A percentile compares a stretch with the other conserved stretches of the same genome.
These are phyloP conservation scores for Thozetella sp. DNA, from an alignment of 495 filamentous ascomycete genomes.

Conservation along the genomic window DNA sequence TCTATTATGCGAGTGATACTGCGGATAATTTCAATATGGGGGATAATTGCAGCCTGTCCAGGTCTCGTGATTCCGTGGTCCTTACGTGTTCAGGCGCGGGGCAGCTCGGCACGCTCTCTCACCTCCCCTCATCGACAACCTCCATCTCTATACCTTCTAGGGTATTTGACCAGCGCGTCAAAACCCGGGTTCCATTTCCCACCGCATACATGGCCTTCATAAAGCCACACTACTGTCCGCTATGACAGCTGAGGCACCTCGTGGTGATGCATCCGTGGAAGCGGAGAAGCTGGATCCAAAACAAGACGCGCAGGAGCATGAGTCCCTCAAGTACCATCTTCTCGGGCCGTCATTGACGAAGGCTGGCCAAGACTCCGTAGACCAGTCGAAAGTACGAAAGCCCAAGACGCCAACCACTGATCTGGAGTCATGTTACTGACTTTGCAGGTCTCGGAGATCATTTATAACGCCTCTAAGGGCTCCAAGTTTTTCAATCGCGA, in stretches of 20 bases:
- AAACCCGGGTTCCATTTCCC: no score
- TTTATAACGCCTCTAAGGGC: slow-evolving; percentile 95
- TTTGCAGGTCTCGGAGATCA: slow-evolving; percentile 84
- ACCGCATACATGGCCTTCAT: no score
- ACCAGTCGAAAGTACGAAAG: slow-evolving; percentile 76
- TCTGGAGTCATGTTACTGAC: not conserved
- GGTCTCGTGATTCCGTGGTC: not conserved
- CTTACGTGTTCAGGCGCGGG: not conserved
- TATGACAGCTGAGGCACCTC: slow-evolving; percentile 9
- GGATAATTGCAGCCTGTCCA: no score
- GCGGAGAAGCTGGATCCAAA: not conserved
- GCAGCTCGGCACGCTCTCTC: not conserved
- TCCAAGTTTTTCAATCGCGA: slow-evolving; percentile 97
- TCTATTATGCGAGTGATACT: no score
- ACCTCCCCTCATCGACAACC: no score
- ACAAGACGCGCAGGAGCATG: slow-evolving; percentile 21
- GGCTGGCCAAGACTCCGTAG: slow-evolving; percentile 90
- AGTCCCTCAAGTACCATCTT: slow-evolving; percentile 63
- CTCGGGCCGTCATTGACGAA: slow-evolving; percentile 95
- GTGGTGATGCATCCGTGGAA: not conserved
- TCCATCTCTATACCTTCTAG: no score
- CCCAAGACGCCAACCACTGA: not conserved
- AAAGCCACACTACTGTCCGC: not conserved
- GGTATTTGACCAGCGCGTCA: no score
- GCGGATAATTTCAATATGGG: no score